phyloP scores from a whole-genome alignment of 2,329 filamentous ascomycete genomes.

The Dryadomyces quercivorus region DNA sequence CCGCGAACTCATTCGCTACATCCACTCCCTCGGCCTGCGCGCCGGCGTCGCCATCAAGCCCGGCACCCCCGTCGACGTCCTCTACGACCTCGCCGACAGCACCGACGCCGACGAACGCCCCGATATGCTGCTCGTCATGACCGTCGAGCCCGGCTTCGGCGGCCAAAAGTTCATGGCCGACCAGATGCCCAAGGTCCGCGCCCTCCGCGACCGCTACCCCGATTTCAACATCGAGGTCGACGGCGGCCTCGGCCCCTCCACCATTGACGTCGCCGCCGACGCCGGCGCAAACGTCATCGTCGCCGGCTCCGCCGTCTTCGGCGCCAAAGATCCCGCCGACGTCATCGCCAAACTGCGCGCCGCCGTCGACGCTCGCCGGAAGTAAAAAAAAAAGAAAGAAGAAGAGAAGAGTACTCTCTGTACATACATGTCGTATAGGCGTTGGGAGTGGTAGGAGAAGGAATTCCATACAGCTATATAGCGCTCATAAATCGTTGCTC shows the following conservation, averaged over 20 bases:
- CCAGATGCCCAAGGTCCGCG: conserved; percentile 85
- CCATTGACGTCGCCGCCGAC: conserved; percentile 87
- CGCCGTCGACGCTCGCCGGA: conserved; percentile 54
- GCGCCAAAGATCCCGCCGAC: conserved; percentile 74
- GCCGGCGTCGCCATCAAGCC: conserved; percentile 96
- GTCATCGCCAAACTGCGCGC: conserved; percentile 75
- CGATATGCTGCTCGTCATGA: conserved; percentile 99
- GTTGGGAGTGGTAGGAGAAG: not conserved
- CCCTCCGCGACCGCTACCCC: conserved; percentile 72
- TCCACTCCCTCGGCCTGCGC: conserved; percentile 77
- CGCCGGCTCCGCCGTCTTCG: conserved; percentile 90
- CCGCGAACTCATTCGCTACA: conserved; percentile 75
- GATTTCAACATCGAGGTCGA: conserved; percentile 93
- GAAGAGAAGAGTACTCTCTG: too few species aligned
- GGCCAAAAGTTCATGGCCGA: conserved; percentile 98
- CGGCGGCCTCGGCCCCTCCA: conserved; percentile 75
- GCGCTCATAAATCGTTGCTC: not conserved
- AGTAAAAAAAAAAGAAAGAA: conserved; percentile 3
- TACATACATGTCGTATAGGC: not conserved
- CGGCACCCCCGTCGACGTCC: conserved; percentile 75
- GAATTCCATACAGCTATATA: not conserved
- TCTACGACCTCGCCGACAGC: conserved; percentile 80
- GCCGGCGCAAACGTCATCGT: conserved; percentile 98
- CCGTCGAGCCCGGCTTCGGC: conserved; percentile 91
- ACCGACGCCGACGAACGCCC: conserved; percentile 62